A percentile compares a stretch with the other conserved stretches of the same genome.
Conservation (phyloP, 2,329 filamentous ascomycete species). For the Xylaria digitata region DNA sequence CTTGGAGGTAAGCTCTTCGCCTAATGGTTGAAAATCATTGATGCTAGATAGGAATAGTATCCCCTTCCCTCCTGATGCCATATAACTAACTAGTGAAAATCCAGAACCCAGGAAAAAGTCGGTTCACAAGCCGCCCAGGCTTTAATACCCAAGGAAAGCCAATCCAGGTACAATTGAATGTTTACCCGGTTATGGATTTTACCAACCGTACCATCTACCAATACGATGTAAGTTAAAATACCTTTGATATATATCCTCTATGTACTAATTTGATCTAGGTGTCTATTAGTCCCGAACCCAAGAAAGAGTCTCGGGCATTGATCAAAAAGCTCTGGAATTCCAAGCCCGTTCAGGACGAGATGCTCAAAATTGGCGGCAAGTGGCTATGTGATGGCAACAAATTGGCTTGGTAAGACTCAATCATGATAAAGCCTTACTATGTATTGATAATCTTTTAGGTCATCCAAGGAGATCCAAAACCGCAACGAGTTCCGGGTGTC, state of each 20-base stretch:
- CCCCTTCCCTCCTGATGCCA: background rate
- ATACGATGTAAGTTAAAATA: conserved; percentile 77
- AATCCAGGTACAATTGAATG: conserved; percentile 73
- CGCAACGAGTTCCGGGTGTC: conserved; percentile 64
- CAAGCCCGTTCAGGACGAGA: conserved; percentile 63
- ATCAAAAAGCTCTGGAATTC: conserved; percentile 83
- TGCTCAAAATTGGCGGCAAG: conserved; percentile 59
- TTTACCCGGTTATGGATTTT: conserved; percentile 74
- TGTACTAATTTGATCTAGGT: conserved; percentile 61
- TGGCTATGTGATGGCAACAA: conserved; percentile 87
- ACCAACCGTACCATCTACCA: conserved; percentile 76
- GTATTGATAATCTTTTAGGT: conserved; percentile 47
- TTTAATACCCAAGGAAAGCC: conserved; percentile 68
- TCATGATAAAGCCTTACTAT: background rate
- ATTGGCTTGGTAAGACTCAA: conserved; percentile 79
- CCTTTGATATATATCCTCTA: background rate
- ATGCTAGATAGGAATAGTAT: background rate
- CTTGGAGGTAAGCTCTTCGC: conserved; percentile 50
- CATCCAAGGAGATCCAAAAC: conserved; percentile 53
- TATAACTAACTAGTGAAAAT: conserved; percentile 33
- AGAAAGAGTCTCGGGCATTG: conserved; percentile 60
- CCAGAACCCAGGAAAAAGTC: conserved; percentile 46
- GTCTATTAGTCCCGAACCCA: conserved; percentile 67
- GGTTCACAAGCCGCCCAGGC: conserved; percentile 60
- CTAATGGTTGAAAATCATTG: background rate